A percentile compares a stretch with the other conserved stretches of the same genome.
Evolutionary conservation across 2,329 filamentous ascomycete species (phyloP).

Genomic region (Lojkania enalia): DNA sequence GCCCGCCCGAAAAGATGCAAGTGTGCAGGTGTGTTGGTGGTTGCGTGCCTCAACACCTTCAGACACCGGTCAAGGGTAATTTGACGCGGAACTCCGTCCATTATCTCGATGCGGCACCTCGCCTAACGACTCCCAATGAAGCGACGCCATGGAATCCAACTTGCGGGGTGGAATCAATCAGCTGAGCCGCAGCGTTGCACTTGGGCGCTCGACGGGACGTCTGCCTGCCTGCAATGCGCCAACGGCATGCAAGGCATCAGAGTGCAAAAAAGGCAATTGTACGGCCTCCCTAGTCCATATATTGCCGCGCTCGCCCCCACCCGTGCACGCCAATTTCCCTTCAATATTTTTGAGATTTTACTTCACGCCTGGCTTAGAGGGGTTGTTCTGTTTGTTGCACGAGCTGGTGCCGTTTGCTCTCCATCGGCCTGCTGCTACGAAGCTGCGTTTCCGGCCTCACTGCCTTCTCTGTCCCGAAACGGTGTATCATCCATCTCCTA

Average conservation of each 20-base stretch:
- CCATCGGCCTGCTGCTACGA: no score
- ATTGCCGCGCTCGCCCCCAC: not conserved
- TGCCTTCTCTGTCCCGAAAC: no score
- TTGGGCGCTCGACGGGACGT: not conserved
- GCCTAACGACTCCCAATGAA: slow-evolving; percentile 4
- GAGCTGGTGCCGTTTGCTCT: no score
- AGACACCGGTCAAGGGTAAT: not conserved
- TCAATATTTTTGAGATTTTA: no score
- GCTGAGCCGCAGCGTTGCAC: slow-evolving; percentile 8
- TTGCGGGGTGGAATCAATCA: slow-evolving; percentile 8
- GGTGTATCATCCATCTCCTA: no score
- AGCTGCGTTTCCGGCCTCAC: no score
- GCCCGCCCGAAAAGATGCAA: no score
- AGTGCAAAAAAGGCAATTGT: not conserved
- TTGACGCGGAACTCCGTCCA: slow-evolving; percentile 2
- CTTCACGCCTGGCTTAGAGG: no score
- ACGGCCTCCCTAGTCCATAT: not conserved
- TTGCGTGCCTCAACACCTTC: slow-evolving; percentile 1
- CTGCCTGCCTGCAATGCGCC: not conserved
- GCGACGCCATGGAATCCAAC: not conserved
- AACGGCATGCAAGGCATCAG: not conserved
- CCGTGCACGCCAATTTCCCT: no score
- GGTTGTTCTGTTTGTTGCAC: no score
- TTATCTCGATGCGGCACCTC: slow-evolving; percentile 7
- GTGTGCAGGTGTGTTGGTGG: no score